Evolutionary conservation across 805 yeast genomes (phyloP), one percentile per base, ranked within the genome.

Genomic region (Kuraishia molischiana): DNA sequence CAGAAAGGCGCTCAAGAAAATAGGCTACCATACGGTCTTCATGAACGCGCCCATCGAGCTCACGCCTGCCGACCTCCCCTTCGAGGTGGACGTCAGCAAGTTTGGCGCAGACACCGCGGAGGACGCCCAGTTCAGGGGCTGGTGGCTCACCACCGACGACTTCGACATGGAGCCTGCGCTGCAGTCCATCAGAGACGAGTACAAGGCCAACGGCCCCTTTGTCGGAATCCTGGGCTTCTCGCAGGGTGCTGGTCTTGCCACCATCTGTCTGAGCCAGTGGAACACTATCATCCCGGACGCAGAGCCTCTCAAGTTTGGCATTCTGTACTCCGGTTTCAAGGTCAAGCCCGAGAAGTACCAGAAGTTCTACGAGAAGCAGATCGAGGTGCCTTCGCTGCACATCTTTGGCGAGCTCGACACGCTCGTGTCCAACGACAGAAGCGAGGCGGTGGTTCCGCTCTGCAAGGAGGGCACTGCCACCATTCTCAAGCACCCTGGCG

Each of bases 181-280:
- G 2, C 66, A 65, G 14, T 73, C 79, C 8, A 56, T 82, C n/a
- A 59, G 50, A 54, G 14, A 50, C 61, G 35, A 73, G 67, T 32
- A 64, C 63, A 62, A 69, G 20, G 66, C 69, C 37, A 74, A 84
- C 33, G 86, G 85, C 1, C 97, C 97, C 1, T 84, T 85, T 46
- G 82, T 80, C 18, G 98, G 97, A 4, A 61, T 90, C 17, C 60
- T 92, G 32, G 97, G 97, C 1, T 90, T 90, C 55, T 81, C 94
- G 9, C 97, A 92, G 57, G 98, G 98, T 44, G 95, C 97, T 5
- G 95, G 92, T 1, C 61, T 90, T 26, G 79, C 85, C 1, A 84
- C 90, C 1, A 66, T 85, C 19, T 54, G 87, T 22, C 66, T 84
- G 32, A 74, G 77, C 46, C 67, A 69, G 29, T 77, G 81, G 44